Percentiles rank a stretch among this genome's conserved stretches.
phyloP scores from a whole-genome alignment of 441 rosid species.

The Brassica balearica region DNA sequence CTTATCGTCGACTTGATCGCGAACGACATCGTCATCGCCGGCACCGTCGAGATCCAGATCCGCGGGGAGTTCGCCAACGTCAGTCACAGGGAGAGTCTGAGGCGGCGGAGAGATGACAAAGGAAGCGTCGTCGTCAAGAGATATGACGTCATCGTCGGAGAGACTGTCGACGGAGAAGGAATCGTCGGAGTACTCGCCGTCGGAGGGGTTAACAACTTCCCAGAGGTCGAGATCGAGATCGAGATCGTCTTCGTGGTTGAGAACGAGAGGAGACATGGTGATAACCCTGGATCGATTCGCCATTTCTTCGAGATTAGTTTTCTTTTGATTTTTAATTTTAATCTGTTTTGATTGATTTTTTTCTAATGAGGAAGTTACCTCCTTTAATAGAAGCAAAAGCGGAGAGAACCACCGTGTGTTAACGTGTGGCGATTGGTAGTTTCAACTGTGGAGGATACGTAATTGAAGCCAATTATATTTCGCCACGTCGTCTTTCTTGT shows the following conservation, averaged over 20 bases:
- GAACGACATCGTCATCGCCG: neutral
- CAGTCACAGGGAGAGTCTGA: conserved; percentile 7
- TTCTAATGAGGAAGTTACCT: conserved; percentile 18
- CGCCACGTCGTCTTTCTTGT: conserved; percentile 30
- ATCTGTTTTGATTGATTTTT: conserved; percentile 25
- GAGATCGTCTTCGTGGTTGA: conserved; percentile 32
- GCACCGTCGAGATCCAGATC: conserved; percentile 27
- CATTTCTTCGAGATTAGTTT: conserved; percentile 17
- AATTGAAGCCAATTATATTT: conserved; percentile 11
- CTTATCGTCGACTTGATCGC: conserved; percentile 1
- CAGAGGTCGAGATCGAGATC: conserved; percentile 41
- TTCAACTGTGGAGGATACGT: conserved; percentile 36
- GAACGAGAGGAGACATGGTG: conserved; percentile 43
- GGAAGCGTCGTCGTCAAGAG: conserved; percentile 38
- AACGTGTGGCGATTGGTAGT: conserved; percentile 20
- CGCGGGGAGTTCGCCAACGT: conserved; percentile 5
- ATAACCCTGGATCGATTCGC: conserved; percentile 32
- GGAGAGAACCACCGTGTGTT: conserved; percentile 27
- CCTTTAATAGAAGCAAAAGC: conserved; percentile 28
- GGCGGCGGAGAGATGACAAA: conserved; percentile 7
- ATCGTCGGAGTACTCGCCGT: conserved; percentile 47
- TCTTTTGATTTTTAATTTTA: neutral
- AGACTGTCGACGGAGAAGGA: conserved; percentile 47
- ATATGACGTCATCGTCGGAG: conserved; percentile 47
- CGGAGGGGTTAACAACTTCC: conserved; percentile 46